phyloP scores from a whole-genome alignment of 768 basidiomycete genomes.

The Podaxis sp. region DNA sequence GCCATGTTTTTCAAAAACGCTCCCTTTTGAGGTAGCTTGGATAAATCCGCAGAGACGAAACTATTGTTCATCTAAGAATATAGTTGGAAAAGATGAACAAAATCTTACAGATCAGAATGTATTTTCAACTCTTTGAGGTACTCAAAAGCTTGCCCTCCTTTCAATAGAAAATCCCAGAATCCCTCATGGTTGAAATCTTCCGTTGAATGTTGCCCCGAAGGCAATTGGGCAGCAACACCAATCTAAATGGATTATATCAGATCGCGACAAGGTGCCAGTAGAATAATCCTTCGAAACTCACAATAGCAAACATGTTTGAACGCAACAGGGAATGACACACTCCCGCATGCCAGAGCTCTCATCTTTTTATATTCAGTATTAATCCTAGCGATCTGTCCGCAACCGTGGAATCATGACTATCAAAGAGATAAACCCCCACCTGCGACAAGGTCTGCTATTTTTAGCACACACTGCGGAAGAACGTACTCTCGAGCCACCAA shows the following conservation, averaged over 20 bases:
- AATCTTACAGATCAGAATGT: constrained; percentile 29
- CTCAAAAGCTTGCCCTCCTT: constrained; percentile 29
- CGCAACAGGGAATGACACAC: not conserved
- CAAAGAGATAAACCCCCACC: not conserved
- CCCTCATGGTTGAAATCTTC: constrained; percentile 31
- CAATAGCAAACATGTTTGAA: constrained; percentile 15
- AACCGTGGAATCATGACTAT: not conserved
- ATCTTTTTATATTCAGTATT: not conserved
- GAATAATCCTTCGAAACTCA: constrained; percentile 12
- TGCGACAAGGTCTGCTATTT: not conserved
- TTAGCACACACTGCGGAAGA: too few species aligned
- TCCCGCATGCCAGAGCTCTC: not conserved
- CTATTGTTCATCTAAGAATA: constrained; percentile 23
- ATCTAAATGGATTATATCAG: constrained; percentile 23
- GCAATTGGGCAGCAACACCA: constrained; percentile 39
- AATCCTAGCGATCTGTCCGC: not conserved
- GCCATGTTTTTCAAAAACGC: constrained; percentile 37
- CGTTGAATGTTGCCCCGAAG: constrained; percentile 26
- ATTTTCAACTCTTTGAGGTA: constrained; percentile 29
- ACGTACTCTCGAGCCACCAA: not conserved
- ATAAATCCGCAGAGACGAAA: constrained; percentile 23
- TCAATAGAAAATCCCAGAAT: constrained; percentile 36
- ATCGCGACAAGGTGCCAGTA: not conserved
- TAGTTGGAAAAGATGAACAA: not conserved
- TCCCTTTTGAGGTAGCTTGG: constrained; percentile 23